phyloP scores from a whole-genome alignment of 2,329 filamentous ascomycete genomes.

The Chrysoporthe deuterocubensis region DNA sequence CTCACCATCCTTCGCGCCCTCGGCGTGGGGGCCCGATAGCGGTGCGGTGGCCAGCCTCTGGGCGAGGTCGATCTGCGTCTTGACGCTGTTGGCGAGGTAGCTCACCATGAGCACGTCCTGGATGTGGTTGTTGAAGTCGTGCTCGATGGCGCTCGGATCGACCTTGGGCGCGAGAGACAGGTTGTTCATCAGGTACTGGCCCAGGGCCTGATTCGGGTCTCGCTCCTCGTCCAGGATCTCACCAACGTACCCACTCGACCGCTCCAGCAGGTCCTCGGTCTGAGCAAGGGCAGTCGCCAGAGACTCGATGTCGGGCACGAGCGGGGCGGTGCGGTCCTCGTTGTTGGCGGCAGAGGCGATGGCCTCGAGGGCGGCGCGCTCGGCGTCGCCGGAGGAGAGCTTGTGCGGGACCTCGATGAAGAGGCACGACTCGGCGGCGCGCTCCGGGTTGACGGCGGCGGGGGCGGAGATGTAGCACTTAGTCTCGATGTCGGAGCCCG shows the following conservation, averaged over 20 bases:
- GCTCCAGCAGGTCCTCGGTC: slow-evolving; percentile 86
- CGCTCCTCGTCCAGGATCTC: slow-evolving; percentile 93
- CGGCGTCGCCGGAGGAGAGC: slow-evolving; percentile 76
- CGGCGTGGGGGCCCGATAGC: slow-evolving; percentile 57
- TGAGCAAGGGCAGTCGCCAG: slow-evolving; percentile 85
- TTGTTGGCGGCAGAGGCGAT: slow-evolving; percentile 80
- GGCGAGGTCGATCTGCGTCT: slow-evolving; percentile 97
- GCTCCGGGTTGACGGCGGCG: slow-evolving; percentile 92
- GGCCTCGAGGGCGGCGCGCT: slow-evolving; percentile 72
- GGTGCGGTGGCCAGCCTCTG: slow-evolving; percentile 88
- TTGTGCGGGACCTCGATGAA: slow-evolving; percentile 98
- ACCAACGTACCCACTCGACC: slow-evolving; percentile 89
- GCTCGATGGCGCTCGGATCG: slow-evolving; percentile 85
- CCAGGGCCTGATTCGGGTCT: slow-evolving; percentile 85
- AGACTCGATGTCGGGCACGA: slow-evolving; percentile 88
- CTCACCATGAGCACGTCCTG: slow-evolving; percentile 98
- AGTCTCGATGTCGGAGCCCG: slow-evolving; percentile 86
- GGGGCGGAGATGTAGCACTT: slow-evolving; percentile 94
- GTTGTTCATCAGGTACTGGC: slow-evolving; percentile 93
- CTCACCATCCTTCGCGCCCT: slow-evolving; percentile 43
- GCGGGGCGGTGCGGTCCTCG: slow-evolving; percentile 72
- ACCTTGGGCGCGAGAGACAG: slow-evolving; percentile 95
- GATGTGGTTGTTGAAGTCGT: slow-evolving; percentile 99
- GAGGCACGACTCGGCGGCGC: slow-evolving; percentile 92
- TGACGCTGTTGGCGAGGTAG: slow-evolving; percentile 97